Base-by-base conservation (phyloP, 179 eudicot genomes). In the Beta lomatogona region DNA sequence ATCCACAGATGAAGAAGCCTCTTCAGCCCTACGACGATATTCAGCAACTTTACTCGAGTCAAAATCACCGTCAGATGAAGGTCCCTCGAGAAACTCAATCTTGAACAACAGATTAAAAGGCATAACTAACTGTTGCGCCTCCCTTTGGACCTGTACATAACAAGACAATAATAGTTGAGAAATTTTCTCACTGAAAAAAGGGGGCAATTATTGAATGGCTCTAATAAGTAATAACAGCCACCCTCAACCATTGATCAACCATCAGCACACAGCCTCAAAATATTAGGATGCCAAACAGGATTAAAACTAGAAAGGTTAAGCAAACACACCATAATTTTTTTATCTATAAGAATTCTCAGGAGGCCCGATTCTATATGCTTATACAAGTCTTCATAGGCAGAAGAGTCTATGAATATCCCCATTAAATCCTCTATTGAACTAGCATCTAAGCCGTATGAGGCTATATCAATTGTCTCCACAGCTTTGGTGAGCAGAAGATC, bases 371-470 rank as follows among this genome's bases (percentile, higher is more conserved):
- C 15, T 2, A 67, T 36, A 67, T 28, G 10, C n/a, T 1, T 8
- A 16, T 67, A 10, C 8, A 67, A 36, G 10, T 36, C 71, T 67
- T 67, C 50, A 67, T 67, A n/a, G 71, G 48, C n/a, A 67, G 71
- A 67, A 12, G 9, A 14, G 6, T 67, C 7, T 15, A 16, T 31
- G 71, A 5, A 0, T 67, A 6, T 15, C 71, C 19, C 19, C 71
- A 3, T n/a, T 12, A 66, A 31, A 36, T 28, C 41, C 19, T 66
- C 18, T 31, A 28, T 13, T 31, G 71, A 16, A 36, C 36, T 9
- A 67, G 71, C 48, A 13, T 67, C 71, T 15, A 67, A 67, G 50
- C 18, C 14, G 71, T 67, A 67, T n/a, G 36, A 67, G 71, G 71
- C 36, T 5, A 63, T 31, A 63, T 63, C 67, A 63, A 63, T 22